Conservation (phyloP, 140 eudicot species). For the Flaveria floridana region DNA sequence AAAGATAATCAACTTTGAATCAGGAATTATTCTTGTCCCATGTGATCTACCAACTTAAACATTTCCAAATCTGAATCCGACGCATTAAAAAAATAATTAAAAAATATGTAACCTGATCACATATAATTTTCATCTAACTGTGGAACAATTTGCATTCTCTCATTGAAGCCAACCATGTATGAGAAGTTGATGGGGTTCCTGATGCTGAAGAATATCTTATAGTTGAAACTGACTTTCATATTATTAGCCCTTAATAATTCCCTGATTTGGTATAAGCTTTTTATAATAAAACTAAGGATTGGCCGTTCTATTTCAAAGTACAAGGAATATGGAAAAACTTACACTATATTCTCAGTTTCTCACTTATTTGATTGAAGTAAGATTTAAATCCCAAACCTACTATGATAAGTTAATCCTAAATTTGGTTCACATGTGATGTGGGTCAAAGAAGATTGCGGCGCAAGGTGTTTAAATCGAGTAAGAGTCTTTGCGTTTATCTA, state of each 20-base stretch:
- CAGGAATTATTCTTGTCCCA: not conserved
- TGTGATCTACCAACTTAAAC: not conserved
- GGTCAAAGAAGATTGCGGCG: too few species aligned
- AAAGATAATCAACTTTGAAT: not conserved
- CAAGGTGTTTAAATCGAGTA: too few species aligned
- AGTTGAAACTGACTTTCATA: not conserved
- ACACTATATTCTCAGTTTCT: not conserved
- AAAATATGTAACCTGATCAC: not conserved
- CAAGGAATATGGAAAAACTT: not conserved
- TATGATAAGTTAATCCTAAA: too few species aligned
- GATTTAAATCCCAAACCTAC: not conserved
- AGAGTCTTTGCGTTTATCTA: too few species aligned
- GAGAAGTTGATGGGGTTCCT: not conserved
- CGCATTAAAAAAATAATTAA: not conserved
- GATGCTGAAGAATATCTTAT: not conserved
- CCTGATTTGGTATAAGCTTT: not conserved
- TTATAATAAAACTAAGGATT: not conserved
- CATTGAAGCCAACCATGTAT: not conserved
- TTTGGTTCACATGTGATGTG: too few species aligned
- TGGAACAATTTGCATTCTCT: not conserved
- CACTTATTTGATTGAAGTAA: too few species aligned
- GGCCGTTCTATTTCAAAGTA: not conserved
- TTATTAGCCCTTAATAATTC: not conserved
- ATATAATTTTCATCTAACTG: not conserved
- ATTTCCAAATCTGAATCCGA: conserved; percentile 1